These are phyloP conservation scores for Taphrina communis DNA, from an alignment of 1,139 yeast species.

Conservation along the genomic window DNA sequence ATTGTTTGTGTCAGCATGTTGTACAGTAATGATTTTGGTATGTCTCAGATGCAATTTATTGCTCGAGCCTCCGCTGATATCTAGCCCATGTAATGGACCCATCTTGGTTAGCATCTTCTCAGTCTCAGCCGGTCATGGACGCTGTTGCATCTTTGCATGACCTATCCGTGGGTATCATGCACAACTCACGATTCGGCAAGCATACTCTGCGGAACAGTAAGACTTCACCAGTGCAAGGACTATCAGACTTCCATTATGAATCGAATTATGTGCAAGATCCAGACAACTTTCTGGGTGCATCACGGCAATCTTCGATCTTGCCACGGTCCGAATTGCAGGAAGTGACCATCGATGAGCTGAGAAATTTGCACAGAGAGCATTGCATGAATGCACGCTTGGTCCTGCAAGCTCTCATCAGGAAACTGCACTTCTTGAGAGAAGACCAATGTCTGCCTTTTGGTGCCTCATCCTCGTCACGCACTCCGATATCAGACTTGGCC, in stretches of 20 bases:
- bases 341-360: slow-evolving; percentile 8
- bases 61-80: background rate
- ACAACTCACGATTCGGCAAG: background rate
- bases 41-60: background rate
- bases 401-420: slow-evolving; percentile 24
- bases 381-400: slow-evolving; percentile 31
- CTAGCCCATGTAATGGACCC: background rate
- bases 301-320: slow-evolving; percentile 1
- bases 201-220: background rate
- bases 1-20: background rate
- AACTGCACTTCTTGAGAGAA: slow-evolving; percentile 21
- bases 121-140: background rate
- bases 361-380: slow-evolving; percentile 14
- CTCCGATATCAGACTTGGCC: slow-evolving; percentile 4
- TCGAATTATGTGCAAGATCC: no score
- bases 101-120: slow-evolving; percentile 3
- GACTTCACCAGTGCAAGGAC: background rate
- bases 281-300: background rate
- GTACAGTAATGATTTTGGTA: background rate
- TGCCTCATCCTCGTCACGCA: slow-evolving; percentile 23
- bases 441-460: slow-evolving; percentile 19
- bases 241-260: no score
- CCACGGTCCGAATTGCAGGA: background rate
- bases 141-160: background rate
- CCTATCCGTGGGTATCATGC: background rate